Evolutionary conservation across 495 filamentous ascomycete species (phyloP), one percentile per base, ranked within the genome.

Genomic region (Neurospora tetrasperma): DNA sequence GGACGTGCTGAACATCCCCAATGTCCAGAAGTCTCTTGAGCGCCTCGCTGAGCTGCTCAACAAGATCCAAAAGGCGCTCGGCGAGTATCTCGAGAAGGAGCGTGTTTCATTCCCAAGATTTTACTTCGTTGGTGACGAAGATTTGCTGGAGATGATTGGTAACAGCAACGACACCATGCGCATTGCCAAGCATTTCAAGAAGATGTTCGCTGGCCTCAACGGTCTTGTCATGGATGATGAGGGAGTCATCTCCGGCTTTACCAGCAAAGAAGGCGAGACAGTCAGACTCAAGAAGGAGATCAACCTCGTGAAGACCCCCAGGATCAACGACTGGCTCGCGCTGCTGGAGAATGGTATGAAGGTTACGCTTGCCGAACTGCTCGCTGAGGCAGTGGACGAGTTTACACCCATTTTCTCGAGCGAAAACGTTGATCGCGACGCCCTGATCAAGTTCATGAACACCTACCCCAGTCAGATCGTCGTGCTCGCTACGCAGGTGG

Each of bases 61-160:
- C 88, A 99, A 98, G 84, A 99, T 99, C 71, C 96, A 99, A 77
- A 99, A 99, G 82, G 96, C 96, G 5, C 89, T 99, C 16, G 96
- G 96, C 78, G 96, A 99, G 84, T 99, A 99, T 76, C 90, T 99
- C 69, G 96, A 99, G 82, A 93, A 95, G 72, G 96, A 99, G 84
- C 88, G 96, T 78, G 90, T 97, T 4, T 96, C 96, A 3, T 99
- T 99, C 84, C 96, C 96, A 69, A 89, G 96, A 41, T 99, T 99
- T 85, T 99, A 99, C 81, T 99, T 99, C 78, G 96, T 99, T 72
- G 96, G 96, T 80, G 96, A 99, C 77, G 96, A 99, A 81, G 96
- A 99, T 81, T 84, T 99, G 73, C 86, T 99, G n/a, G 96, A 99
- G 82, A 99, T 99, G 81, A 99, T 99, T 70, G 96, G 96, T 79